Conservation (phyloP, 768 basidiomycete species). For the Suillus variegatus region DNA sequence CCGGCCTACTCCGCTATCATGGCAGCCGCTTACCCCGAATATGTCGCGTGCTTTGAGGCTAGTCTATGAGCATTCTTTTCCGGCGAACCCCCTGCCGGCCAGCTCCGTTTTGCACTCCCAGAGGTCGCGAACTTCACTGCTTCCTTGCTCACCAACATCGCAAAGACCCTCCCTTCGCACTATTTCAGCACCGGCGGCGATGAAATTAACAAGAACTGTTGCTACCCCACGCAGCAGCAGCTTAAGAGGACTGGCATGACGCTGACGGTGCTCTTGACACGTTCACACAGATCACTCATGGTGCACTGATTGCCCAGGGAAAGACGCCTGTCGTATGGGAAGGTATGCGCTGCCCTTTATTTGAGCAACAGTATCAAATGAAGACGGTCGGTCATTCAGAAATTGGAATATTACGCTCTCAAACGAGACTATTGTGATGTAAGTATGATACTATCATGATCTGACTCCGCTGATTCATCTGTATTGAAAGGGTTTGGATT, state of each 20-base stretch:
- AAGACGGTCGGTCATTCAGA: conserved; percentile 36
- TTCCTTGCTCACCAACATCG: conserved; percentile 49
- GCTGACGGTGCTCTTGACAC: conserved; percentile 40
- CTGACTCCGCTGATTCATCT: conserved; percentile 8
- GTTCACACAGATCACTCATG: conserved; percentile 39
- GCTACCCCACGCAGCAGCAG: conserved; percentile 53
- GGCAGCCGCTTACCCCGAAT: conserved; percentile 61
- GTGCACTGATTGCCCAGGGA: conserved; percentile 29
- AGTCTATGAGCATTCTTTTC: conserved; percentile 59
- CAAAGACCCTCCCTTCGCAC: conserved; percentile 49
- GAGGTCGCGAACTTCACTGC: conserved; percentile 56
- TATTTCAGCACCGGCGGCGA: conserved; percentile 79
- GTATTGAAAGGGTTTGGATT: conserved; percentile 61
- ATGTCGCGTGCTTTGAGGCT: conserved; percentile 58
- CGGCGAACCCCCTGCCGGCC: conserved; percentile 69
- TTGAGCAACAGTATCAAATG: neutral
- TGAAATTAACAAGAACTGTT: conserved; percentile 67
- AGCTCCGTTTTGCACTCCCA: conserved; percentile 64
- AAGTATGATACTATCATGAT: conserved; percentile 18
- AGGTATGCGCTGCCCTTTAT: conserved; percentile 23
- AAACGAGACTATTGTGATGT: conserved; percentile 61
- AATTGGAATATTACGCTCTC: conserved; percentile 53
- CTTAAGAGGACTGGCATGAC: conserved; percentile 41
- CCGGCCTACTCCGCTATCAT: conserved; percentile 73
- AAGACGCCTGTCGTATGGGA: conserved; percentile 55